Evolutionary conservation across 805 yeast species (phyloP), one percentile per base, ranked within the genome.

Genomic region (Ogataea neopini): DNA sequence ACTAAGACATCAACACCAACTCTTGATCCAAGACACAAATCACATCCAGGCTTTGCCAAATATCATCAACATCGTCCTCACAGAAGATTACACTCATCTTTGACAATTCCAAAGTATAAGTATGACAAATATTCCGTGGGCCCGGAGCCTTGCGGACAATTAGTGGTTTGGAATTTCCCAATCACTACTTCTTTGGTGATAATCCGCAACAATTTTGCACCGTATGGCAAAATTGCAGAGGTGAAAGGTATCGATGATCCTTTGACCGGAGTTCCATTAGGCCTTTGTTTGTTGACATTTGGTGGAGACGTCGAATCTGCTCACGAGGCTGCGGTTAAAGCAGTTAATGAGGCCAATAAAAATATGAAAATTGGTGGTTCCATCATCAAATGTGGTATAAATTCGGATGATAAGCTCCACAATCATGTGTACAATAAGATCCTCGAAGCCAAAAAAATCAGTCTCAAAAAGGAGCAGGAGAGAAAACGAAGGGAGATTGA

Each of bases 71-170:
- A 40, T 11, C 53, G 40, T 33, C 52, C 51, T 10, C 43, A 22
- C 22, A 49, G 49, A 39, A 48, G 44, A 26, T 44, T 35, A 6
- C 44, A 22, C 25, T 43, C 54, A 1, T 23, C 52, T 1, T 32
- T 47, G 6, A 38, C 50, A 6, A 41, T 53, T 32, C 57, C 70
- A 3, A 70, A 69, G 48, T 75, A 73, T 53, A 55, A 63, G 4
- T 87, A 75, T 61, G 96, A 89, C 62, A 75, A 81, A 48, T 73
- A 84, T 58, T 87, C 95, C 0, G 61, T 88, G 10, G 95, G 94
- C 0, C 83, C 85, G 0, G 79, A 83, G 14, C 96, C 96, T 0
- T 74, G 82, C 3, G 69, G 79, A 7, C 90, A 85, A 57, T 64
- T 90, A 32, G 78, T 89, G 1, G 72, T 88, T 4, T 84, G 88